These are phyloP conservation scores for Paramecium sexaurelia DNA, from an alignment of 73 alveolate genomes.

Conservation along the genomic window DNA sequence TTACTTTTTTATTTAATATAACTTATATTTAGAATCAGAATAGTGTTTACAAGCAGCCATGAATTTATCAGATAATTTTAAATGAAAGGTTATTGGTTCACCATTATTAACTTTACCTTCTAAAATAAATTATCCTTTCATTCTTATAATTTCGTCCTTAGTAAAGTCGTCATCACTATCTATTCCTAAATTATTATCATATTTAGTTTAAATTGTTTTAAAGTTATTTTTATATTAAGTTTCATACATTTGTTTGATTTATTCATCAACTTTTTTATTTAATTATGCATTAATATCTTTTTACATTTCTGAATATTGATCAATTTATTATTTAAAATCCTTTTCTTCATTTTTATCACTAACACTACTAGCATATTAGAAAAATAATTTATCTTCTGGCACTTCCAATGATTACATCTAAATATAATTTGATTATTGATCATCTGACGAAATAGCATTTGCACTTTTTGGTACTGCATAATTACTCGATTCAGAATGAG, in stretches of 20 bases:
- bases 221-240: background rate
- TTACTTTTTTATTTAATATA: conserved; percentile 20
- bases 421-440: background rate
- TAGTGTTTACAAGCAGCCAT: conserved; percentile 13
- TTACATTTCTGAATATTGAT: background rate
- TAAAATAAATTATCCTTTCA: background rate
- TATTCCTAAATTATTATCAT: background rate
- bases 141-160: conserved; percentile 1
- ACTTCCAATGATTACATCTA: background rate
- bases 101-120: conserved; percentile 5
- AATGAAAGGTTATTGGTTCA: conserved; percentile 12
- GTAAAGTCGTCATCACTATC: background rate
- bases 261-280: background rate
- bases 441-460: background rate
- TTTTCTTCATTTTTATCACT: conserved; percentile 11
- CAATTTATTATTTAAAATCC: background rate
- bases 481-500: background rate
- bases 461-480: background rate
- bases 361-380: background rate
- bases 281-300: background rate
- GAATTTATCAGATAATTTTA: background rate
- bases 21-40: background rate
- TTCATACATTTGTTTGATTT: background rate
- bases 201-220: conserved; percentile 21
- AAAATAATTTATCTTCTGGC: background rate